A percentile compares a stretch with the other conserved stretches of the same genome.
These are phyloP conservation scores for Globisporangium canariense DNA, from an alignment of 352 stramenopile genomes.

Conservation along the genomic window DNA sequence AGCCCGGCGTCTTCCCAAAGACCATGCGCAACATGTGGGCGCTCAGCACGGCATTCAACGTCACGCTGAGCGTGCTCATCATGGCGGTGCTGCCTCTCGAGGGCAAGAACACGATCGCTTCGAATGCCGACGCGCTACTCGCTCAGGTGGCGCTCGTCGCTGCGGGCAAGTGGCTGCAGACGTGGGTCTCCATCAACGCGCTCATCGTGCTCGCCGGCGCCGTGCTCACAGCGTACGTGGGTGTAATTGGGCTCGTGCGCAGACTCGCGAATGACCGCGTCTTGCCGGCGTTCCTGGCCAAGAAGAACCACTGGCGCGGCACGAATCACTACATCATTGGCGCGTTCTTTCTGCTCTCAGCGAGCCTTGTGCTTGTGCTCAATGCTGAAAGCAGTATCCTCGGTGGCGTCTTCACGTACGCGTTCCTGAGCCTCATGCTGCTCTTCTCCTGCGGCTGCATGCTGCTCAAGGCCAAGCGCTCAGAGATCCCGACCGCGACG, in stretches of 20 bases:
- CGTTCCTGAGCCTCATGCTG: conserved; percentile 79
- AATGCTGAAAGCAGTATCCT: conserved; percentile 73
- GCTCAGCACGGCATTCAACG: conserved; percentile 83
- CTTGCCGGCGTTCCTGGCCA: conserved; percentile 48
- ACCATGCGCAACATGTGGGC: conserved; percentile 38
- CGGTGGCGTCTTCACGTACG: conserved; percentile 81
- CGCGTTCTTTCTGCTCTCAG: conserved; percentile 57
- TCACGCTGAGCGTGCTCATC: conserved; percentile 59
- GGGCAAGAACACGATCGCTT: conserved; percentile 45
- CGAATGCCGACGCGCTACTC: conserved; percentile 59
- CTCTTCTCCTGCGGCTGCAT: conserved; percentile 84
- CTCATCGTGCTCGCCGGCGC: conserved; percentile 85
- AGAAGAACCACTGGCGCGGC: conserved; percentile 47
- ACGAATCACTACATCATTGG: conserved; percentile 84
- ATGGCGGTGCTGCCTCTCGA: conserved; percentile 73
- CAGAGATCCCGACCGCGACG: conserved; percentile 65
- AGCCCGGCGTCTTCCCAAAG: conserved; percentile 17
- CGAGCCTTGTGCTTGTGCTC: conserved; percentile 65
- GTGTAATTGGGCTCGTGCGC: conserved; percentile 67
- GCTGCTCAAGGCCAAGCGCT: conserved; percentile 83
- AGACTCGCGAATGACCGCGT: conserved; percentile 70
- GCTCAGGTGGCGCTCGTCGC: conserved; percentile 53
- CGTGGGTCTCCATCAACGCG: conserved; percentile 70
- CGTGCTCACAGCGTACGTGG: conserved; percentile 79
- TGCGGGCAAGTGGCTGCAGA: conserved; percentile 38